Conservation (phyloP, 1,139 yeast species). For the Geotrichum australiense region DNA sequence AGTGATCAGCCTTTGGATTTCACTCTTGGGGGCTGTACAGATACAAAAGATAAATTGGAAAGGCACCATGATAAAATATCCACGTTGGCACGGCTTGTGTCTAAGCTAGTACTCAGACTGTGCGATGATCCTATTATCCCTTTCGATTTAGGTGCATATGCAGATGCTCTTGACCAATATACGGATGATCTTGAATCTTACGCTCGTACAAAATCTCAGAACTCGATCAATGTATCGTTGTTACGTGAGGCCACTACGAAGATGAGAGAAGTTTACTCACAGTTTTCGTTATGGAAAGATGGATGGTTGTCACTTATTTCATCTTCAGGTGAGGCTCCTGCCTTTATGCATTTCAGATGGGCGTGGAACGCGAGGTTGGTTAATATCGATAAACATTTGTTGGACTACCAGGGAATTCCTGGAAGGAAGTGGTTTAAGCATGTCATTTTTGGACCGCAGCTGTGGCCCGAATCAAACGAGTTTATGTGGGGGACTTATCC, state of each 20-base stretch:
- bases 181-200: slow-evolving; percentile 45
- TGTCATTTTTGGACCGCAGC: slow-evolving; percentile 62
- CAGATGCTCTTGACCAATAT: slow-evolving; percentile 41
- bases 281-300: slow-evolving; percentile 41
- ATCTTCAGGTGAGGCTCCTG: slow-evolving; percentile 51
- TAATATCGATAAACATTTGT: slow-evolving; percentile 48
- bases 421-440: slow-evolving; percentile 64
- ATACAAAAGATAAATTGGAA: slow-evolving; percentile 46
- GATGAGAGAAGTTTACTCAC: slow-evolving; percentile 24
- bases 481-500: slow-evolving; percentile 70
- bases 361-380: slow-evolving; percentile 68
- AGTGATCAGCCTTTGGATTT: slow-evolving; percentile 16
- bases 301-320: slow-evolving; percentile 48
- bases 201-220: slow-evolving; percentile 26
- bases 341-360: slow-evolving; percentile 65
- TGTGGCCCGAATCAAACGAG: slow-evolving; percentile 45
- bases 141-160: slow-evolving; percentile 49
- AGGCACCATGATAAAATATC: slow-evolving; percentile 38
- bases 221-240: slow-evolving; percentile 9
- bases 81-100: slow-evolving; percentile 51
- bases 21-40: slow-evolving; percentile 46
- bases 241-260: slow-evolving; percentile 26
- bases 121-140: slow-evolving; percentile 77
- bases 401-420: slow-evolving; percentile 44
- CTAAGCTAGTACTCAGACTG: slow-evolving; percentile 47